phyloP scores from a whole-genome alignment of 139 green algal genomes.

The Desmodesmus armatus region DNA sequence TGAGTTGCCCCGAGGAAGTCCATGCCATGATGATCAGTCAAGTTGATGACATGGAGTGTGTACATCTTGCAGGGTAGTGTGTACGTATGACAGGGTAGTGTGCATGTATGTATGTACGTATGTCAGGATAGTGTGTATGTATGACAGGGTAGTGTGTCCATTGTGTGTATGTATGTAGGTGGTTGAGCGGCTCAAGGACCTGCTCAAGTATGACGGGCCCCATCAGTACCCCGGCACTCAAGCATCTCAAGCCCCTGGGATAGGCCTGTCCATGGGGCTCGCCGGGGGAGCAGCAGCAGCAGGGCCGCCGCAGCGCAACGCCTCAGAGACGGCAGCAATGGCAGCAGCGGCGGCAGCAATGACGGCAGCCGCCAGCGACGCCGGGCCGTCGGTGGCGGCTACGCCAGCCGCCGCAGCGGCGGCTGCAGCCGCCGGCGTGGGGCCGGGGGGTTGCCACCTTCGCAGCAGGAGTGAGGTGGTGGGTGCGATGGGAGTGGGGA shows the following conservation, averaged over 20 bases:
- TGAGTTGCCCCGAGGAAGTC: too few species aligned
- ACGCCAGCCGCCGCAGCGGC: background rate
- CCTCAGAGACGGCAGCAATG: background rate
- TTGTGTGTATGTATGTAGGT: too few species aligned
- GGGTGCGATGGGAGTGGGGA: background rate
- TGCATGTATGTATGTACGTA: background rate
- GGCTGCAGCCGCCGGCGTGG: background rate
- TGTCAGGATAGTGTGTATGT: background rate
- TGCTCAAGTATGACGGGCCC: background rate
- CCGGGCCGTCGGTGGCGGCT: background rate
- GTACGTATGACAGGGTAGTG: background rate
- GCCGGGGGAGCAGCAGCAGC: slow-evolving; percentile 10
- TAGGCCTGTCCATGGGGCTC: too few species aligned
- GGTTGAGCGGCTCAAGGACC: background rate
- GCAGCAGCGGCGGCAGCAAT: background rate
- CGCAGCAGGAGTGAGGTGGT: slow-evolving; percentile 21
- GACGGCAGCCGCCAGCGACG: background rate
- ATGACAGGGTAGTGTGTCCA: background rate
- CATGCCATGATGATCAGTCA: too few species aligned
- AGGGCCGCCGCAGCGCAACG: background rate
- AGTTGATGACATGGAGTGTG: too few species aligned
- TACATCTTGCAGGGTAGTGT: too few species aligned
- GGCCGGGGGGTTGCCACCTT: background rate
- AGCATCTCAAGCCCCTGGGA: background rate
- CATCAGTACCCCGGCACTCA: background rate